Evolutionary conservation across 306 rosid species (phyloP).

Genomic region (Lithocarpus polystachyus): DNA sequence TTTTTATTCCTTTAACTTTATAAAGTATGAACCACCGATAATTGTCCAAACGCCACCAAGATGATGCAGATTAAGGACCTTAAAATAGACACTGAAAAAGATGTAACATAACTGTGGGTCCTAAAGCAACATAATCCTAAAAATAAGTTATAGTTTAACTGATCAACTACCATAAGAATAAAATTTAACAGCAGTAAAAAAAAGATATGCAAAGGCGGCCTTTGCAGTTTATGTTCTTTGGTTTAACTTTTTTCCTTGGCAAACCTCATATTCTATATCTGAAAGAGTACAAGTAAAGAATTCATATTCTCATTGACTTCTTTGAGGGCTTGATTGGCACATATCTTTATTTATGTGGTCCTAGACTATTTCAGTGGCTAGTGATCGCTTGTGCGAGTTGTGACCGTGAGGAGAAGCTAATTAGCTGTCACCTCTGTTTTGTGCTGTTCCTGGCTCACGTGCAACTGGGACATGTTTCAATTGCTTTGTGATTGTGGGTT

Average conservation of each 20-base stretch:
- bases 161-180: conserved; percentile 1
- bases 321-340: conserved; percentile 4
- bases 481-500: conserved; percentile 11
- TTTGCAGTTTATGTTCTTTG: neutral
- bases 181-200: neutral
- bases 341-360: conserved; percentile 40
- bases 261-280: neutral
- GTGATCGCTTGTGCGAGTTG: conserved; percentile 26
- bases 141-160: conserved; percentile 17
- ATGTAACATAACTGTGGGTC: conserved; percentile 13
- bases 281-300: conserved; percentile 27
- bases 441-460: conserved; percentile 26
- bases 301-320: conserved; percentile 19
- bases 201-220: neutral
- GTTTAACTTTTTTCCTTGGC: neutral
- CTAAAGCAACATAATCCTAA: conserved; percentile 1
- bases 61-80: conserved; percentile 19
- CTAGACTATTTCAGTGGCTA: neutral
- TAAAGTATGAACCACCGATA: no score
- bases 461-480: conserved; percentile 24
- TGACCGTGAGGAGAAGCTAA: conserved; percentile 34
- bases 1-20: neutral
- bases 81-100: neutral
- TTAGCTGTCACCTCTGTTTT: conserved; percentile 22
- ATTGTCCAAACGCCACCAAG: conserved; percentile 1